Evolutionary conservation across 106 monocot genomes (phyloP).

Genomic region (Dendrobium officinale): DNA sequence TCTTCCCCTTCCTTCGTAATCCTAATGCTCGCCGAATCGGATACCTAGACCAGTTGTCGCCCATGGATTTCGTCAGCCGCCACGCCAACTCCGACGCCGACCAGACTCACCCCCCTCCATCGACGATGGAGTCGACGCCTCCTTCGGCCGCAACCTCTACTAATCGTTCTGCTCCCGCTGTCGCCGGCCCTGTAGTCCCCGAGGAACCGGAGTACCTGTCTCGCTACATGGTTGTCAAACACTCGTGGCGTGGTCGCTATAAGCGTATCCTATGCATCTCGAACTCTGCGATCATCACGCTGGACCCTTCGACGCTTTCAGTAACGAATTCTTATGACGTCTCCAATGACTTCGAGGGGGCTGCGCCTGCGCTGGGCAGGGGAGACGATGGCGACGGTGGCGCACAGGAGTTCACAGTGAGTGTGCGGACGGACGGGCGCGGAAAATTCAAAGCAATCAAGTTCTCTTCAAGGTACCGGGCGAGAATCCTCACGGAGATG

Average conservation of each 20-base stretch:
- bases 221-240: conserved; percentile 83
- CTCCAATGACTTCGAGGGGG: conserved; percentile 53
- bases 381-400: conserved; percentile 35
- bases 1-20: conserved; percentile 32
- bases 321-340: conserved; percentile 86
- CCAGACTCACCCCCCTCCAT: conserved; percentile 10
- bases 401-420: conserved; percentile 65
- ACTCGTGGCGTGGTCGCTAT: conserved; percentile 96
- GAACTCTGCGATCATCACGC: conserved; percentile 43
- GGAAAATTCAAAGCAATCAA: conserved; percentile 82
- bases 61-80: conserved; percentile 93
- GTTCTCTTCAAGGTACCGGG: conserved; percentile 68
- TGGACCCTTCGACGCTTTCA: conserved; percentile 68
- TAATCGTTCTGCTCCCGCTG: conserved; percentile 12
- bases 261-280: conserved; percentile 87
- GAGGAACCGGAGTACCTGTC: conserved; percentile 95
- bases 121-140: conserved; percentile 11
- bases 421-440: conserved; percentile 63
- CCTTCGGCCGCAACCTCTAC: background rate
- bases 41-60: conserved; percentile 49
- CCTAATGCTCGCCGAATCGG: conserved; percentile 44
- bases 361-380: conserved; percentile 59
- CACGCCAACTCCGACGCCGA: conserved; percentile 28
- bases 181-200: conserved; percentile 18
- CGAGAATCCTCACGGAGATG: conserved; percentile 78